These are phyloP conservation scores for Plasmopara halstedii DNA, from an alignment of 352 stramenopile genomes.

Conservation along the genomic window DNA sequence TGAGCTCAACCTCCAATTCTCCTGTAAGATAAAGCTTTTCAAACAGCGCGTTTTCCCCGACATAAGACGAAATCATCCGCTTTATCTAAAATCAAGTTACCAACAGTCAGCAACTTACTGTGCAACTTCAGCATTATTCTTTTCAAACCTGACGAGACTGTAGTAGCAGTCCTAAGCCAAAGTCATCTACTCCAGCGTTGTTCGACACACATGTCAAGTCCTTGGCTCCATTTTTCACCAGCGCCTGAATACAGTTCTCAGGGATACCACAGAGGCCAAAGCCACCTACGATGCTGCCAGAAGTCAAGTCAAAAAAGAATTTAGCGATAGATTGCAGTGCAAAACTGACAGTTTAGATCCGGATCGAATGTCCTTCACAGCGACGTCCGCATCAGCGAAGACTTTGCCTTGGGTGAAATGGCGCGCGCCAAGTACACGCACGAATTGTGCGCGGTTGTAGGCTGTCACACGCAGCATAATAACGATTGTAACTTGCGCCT, in stretches of 20 bases:
- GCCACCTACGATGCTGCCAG: slow-evolving; percentile 68
- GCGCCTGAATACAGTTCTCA: slow-evolving; percentile 84
- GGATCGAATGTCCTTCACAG: slow-evolving; percentile 69
- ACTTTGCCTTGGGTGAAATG: slow-evolving; percentile 52
- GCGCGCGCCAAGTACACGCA: slow-evolving; percentile 1
- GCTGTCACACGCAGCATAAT: slow-evolving; percentile 15
- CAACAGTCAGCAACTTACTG: not conserved
- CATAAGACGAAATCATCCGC: slow-evolving; percentile 94
- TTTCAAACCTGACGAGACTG: slow-evolving; percentile 78
- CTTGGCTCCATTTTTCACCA: slow-evolving; percentile 78
- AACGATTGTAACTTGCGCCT: not conserved
- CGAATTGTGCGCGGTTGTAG: not conserved
- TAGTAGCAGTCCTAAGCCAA: slow-evolving; percentile 90
- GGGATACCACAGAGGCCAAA: slow-evolving; percentile 91
- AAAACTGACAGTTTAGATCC: slow-evolving; percentile 55
- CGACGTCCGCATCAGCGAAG: slow-evolving; percentile 50
- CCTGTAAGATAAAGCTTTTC: slow-evolving; percentile 90
- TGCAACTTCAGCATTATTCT: not conserved
- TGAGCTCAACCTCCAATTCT: slow-evolving; percentile 94
- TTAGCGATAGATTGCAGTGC: slow-evolving; percentile 9
- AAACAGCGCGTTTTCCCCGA: slow-evolving; percentile 95
- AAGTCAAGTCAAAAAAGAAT: not conserved
- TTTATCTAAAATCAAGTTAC: slow-evolving; percentile 69
- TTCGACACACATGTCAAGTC: slow-evolving; percentile 89
- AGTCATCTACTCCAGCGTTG: slow-evolving; percentile 92